Evolutionary conservation across 2,329 filamentous ascomycete genomes (phyloP), one percentile per base, ranked within the genome.

Genomic region (Bipolaris sorokiniana): DNA sequence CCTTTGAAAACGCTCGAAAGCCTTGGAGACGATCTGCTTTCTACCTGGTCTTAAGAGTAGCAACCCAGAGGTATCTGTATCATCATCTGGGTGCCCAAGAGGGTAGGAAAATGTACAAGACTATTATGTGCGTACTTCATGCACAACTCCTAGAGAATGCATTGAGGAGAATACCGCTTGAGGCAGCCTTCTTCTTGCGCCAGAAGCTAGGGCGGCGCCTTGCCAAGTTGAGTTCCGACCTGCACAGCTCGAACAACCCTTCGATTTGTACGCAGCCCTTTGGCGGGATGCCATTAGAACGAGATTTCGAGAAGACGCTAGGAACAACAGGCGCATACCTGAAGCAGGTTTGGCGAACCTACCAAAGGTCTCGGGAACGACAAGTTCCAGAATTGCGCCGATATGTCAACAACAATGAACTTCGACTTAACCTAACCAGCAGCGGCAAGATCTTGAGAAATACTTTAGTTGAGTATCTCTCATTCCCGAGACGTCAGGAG

Each of bases 1-100:
- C 79, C 11, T 81, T 84, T 68, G 67, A 74, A 0, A 67, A 80
- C 0, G 77, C 80, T 0, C 71, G 79, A 1, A 67, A 78, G 0
- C 87, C 87, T 0, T 91, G 88, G 88, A 79, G 88, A 16, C 77
- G 89, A 36, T 82, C 82, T 1, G 81, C 88, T 0, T 80, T 84
- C 48, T 91, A 87, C 83, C 80, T 91, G 0, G 75, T 86, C 0
- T 70, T 90, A 4, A 83, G 87, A 0, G 86, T 90, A 1, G 78
- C 80, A 0, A 64, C 85, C 1, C 81, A 86, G 47, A 80, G 86
- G 0, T 77, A 82, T 7, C 76, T 90, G 0, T 78, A 74, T 23
- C 59, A 76, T 1, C 20, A 66, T 0, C 62, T 82, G 1, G 80
- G 80, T 1, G 60, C 67, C 1, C 71, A 81, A 1, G 23, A 67